Base-by-base conservation (phyloP, 495 filamentous ascomycete species). In the Astrocystis sublimbata region DNA sequence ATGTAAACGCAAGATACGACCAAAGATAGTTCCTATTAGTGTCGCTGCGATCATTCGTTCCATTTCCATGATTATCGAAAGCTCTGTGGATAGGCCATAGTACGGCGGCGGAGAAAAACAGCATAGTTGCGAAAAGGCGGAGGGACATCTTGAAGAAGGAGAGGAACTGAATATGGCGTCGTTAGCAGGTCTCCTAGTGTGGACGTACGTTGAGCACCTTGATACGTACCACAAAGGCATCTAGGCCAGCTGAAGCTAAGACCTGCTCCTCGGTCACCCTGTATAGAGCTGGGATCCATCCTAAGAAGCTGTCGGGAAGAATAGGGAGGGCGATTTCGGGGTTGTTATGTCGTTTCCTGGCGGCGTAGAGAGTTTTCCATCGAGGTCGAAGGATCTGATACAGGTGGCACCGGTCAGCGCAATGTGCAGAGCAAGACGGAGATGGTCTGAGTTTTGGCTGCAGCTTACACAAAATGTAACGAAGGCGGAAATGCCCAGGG, bases 81-180 rank as follows among this genome's bases (percentile, higher is more conserved):
- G 83, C 85, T 41, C 85, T 86, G 69, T 98, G 92, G 26, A 98
- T 86, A 1, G 96, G 96, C 45, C 89, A 86, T 62, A 99, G 88
- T 3, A 99, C 84, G 2, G 84, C 79, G 19, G 87, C 78, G 42
- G 92, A 87, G 71, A 97, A 89, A 72, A 96, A 81, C 50, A 96
- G 86, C 55, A 94, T 86, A 41, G 88, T 78, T 8, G 82, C 75
- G 31, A 97, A 86, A 64, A 97, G 89, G 65, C 90, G 89, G 51
- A 92, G 90, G 17, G 94, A 88, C 83, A 97, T 92, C 70, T 92
- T 91, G 77, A 97, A 97, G 77, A 98, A 98, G 23, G 87, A 85
- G 12, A 99, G 81, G 66, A 98, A 97, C 90, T 93, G 67, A 23
- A 26, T 35, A 4, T 30, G 24, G 15, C 19, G 6, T 0, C 7